A percentile compares a stretch with the other conserved stretches of the same genome.
These are phyloP conservation scores for Talaromyces nanjingensis DNA, from an alignment of 495 filamentous ascomycete genomes.

Conservation along the genomic window DNA sequence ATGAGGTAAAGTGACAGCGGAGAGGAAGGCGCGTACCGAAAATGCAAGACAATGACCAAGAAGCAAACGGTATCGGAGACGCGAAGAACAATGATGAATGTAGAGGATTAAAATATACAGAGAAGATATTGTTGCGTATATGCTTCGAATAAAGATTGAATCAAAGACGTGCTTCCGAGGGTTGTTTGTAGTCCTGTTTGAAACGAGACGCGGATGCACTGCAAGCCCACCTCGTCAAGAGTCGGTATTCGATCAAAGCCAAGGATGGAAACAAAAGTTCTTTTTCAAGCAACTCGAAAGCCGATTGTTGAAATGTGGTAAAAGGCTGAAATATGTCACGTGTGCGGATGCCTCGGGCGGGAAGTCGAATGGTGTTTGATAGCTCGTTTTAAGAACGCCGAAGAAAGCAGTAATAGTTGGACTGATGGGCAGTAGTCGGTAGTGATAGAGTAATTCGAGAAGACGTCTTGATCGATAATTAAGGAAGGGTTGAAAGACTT, in stretches of 20 bases:
- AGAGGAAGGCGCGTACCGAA: background rate
- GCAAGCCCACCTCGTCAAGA: slow-evolving; percentile 31
- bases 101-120: slow-evolving; percentile 8
- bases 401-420: slow-evolving; percentile 18
- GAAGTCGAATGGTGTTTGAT: background rate
- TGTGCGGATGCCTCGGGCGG: background rate
- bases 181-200: background rate
- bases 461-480: slow-evolving; percentile 8
- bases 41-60: slow-evolving; percentile 1
- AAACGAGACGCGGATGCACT: slow-evolving; percentile 31
- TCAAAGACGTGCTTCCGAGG: background rate
- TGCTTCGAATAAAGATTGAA: slow-evolving; percentile 8
- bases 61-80: slow-evolving; percentile 1
- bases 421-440: slow-evolving; percentile 2
- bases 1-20: background rate
- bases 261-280: background rate
- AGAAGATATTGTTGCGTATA: slow-evolving; percentile 3
- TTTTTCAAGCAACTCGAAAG: background rate
- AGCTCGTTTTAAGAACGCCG: background rate
- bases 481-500: background rate
- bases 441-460: slow-evolving; percentile 3
- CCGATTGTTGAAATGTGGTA: background rate
- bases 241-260: slow-evolving; percentile 5
- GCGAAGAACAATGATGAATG: slow-evolving; percentile 1
- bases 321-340: background rate